Percentiles rank a stretch among this genome's conserved stretches.
Evolutionary conservation across 768 basidiomycete genomes (phyloP).

Genomic region (Gymnopilus dilepis): DNA sequence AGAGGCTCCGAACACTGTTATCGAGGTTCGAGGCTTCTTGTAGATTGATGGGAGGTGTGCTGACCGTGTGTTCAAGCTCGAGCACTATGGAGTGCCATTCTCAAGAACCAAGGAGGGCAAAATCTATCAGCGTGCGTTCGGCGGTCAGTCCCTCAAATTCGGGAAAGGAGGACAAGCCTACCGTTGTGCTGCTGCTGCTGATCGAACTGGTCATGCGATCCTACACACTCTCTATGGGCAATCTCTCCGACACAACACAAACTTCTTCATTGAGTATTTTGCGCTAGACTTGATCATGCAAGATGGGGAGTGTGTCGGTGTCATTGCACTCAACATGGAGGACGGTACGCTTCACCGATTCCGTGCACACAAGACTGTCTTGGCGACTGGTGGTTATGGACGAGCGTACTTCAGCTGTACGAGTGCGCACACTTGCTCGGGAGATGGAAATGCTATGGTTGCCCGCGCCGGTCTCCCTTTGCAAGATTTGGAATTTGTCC

Average conservation of each 20-base stretch:
- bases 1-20: slow-evolving; percentile 92
- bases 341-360: slow-evolving; percentile 99
- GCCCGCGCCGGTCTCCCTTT: slow-evolving; percentile 94
- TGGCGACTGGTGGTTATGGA: slow-evolving; percentile 98
- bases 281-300: slow-evolving; percentile 99
- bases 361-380: slow-evolving; percentile 96
- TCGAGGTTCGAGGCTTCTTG: slow-evolving; percentile 65
- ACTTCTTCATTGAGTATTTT: slow-evolving; percentile 99
- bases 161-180: slow-evolving; percentile 99
- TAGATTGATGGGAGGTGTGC: background rate
- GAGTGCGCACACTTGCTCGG: slow-evolving; percentile 97
- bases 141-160: slow-evolving; percentile 95
- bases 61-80: slow-evolving; percentile 62
- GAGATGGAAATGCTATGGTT: slow-evolving; percentile 99
- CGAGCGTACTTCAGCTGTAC: slow-evolving; percentile 99
- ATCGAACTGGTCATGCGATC: slow-evolving; percentile 97
- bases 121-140: slow-evolving; percentile 99
- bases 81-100: slow-evolving; percentile 98
- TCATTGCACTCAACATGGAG: slow-evolving; percentile 99
- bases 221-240: slow-evolving; percentile 99
- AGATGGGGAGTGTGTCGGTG: slow-evolving; percentile 98
- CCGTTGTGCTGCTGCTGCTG: slow-evolving; percentile 97
- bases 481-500: slow-evolving; percentile 98
- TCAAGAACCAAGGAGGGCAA: slow-evolving; percentile 98
- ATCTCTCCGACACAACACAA: slow-evolving; percentile 97